Evolutionary conservation across 2,329 filamentous ascomycete species (phyloP), one percentile per base, ranked within the genome.

Genomic region (Piedraia hortae): DNA sequence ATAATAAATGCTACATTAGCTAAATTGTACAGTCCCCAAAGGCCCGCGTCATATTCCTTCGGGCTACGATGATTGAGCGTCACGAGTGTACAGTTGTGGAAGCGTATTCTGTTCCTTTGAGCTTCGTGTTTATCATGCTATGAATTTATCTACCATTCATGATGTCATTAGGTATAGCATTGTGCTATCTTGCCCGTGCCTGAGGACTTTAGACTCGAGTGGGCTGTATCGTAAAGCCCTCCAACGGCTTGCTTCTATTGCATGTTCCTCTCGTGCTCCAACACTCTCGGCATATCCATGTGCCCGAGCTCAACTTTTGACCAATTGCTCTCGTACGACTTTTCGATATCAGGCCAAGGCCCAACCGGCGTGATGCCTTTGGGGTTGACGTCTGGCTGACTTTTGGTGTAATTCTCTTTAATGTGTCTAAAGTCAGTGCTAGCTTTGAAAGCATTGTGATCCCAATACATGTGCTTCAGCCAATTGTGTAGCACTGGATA

Each of bases 351-450:
- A 1, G 62, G 62, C 32, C 48, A 65, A 1, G 62, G 63, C 0
- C 62, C 62, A 29, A 62, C 35, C 0, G 62, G 62, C n/a, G 61
- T 66, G 30, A 69, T 67, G 1, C 50, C 54, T 18, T 51, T 48
- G 1, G 62, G 62, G 31, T 68, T 68, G 27, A 68, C 56, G 27
- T 57, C 54, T 3, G 31, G 32, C 33, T 67, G 61, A 25, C 53
- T 59, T 42, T 67, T 68, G 7, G 61, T 59, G 28, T 61, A 59
- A 29, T 64, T 68, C 37, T 71, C 64, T 42, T 70, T 71, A 37
- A 70, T 70, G 33, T 71, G 64, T 28, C 43, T 54, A 30, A 70
- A 70, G 28, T 70, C 48, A 0, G 64, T 70, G 9, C 57, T 62
- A 31, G 60, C 56, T 26, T 39, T 50, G 28, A 62, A 62, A 0